These are phyloP conservation scores for Boletus rufocinnamomeus DNA, from an alignment of 768 basidiomycete species.

Conservation along the genomic window DNA sequence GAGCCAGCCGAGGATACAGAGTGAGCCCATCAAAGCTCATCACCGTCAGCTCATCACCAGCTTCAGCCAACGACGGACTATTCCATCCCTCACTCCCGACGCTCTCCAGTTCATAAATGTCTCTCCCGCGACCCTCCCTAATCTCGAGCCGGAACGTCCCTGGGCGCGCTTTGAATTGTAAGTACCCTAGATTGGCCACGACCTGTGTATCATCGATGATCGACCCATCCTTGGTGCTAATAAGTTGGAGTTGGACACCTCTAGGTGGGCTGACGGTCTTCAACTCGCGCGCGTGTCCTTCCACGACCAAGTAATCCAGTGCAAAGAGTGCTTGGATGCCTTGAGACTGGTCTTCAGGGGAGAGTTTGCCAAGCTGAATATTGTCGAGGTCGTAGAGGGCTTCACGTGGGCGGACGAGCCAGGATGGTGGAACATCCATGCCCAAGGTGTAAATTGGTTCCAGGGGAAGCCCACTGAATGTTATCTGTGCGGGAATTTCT, in stretches of 20 bases:
- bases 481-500: conserved; percentile 57
- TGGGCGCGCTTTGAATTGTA: conserved; percentile 93
- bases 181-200: conserved; percentile 92
- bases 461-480: conserved; percentile 72
- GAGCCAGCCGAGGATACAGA: conserved; percentile 75
- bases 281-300: conserved; percentile 89
- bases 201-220: conserved; percentile 84
- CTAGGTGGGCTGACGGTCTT: conserved; percentile 70
- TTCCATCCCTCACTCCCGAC: conserved; percentile 90
- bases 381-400: conserved; percentile 95
- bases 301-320: conserved; percentile 89
- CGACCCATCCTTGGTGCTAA: conserved; percentile 41
- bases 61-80: conserved; percentile 66
- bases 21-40: conserved; percentile 91
- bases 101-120: conserved; percentile 82
- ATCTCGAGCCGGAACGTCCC: conserved; percentile 86
- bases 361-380: conserved; percentile 75
- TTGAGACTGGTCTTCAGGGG: conserved; percentile 47
- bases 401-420: conserved; percentile 90
- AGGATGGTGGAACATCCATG: conserved; percentile 88
- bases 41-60: conserved; percentile 74
- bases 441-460: conserved; percentile 94
- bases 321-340: conserved; percentile 80
- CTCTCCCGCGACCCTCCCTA: conserved; percentile 74
- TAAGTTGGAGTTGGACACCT: conserved; percentile 88